phyloP scores from a whole-genome alignment of 2,329 filamentous ascomycete species.

The Leptographium procerum region DNA sequence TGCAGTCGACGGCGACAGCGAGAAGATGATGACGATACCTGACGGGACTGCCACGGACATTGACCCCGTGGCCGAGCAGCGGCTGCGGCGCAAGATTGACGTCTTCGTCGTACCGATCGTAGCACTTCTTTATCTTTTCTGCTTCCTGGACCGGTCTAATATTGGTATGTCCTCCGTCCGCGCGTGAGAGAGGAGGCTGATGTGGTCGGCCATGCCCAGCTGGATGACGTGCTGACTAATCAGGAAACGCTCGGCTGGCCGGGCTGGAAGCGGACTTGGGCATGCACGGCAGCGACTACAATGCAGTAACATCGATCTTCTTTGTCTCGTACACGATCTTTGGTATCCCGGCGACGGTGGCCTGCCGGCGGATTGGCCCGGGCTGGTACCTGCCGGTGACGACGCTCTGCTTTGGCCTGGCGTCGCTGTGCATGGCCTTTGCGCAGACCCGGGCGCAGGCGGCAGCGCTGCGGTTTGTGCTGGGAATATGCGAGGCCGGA shows the following conservation, averaged over 20 bases:
- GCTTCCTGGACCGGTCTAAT: conserved; percentile 65
- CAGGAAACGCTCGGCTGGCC: conserved; percentile 57
- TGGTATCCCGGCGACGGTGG: conserved; percentile 57
- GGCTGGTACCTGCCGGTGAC: conserved; percentile 58
- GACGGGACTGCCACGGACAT: not conserved
- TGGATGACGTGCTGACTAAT: not conserved
- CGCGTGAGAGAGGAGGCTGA: no score
- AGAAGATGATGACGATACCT: not conserved
- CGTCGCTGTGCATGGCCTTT: conserved; percentile 55
- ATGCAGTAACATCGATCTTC: conserved; percentile 54
- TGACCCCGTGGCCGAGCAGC: conserved; percentile 44
- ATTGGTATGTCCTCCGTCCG: conserved; percentile 38
- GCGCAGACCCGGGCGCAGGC: conserved; percentile 35
- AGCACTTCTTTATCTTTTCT: conserved; percentile 56
- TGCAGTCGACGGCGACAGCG: not conserved
- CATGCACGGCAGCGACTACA: conserved; percentile 55
- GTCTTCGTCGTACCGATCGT: conserved; percentile 55
- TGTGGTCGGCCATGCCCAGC: no score
- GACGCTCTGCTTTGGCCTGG: conserved; percentile 51
- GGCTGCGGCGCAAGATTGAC: conserved; percentile 53
- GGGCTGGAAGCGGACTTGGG: conserved; percentile 51
- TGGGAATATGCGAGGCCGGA: conserved; percentile 47
- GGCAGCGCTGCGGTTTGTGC: conserved; percentile 29
- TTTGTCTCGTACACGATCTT: conserved; percentile 65
- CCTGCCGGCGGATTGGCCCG: conserved; percentile 60